Evolutionary conservation across 495 filamentous ascomycete species (phyloP).

Genomic region (Talaromyces stipitatus): DNA sequence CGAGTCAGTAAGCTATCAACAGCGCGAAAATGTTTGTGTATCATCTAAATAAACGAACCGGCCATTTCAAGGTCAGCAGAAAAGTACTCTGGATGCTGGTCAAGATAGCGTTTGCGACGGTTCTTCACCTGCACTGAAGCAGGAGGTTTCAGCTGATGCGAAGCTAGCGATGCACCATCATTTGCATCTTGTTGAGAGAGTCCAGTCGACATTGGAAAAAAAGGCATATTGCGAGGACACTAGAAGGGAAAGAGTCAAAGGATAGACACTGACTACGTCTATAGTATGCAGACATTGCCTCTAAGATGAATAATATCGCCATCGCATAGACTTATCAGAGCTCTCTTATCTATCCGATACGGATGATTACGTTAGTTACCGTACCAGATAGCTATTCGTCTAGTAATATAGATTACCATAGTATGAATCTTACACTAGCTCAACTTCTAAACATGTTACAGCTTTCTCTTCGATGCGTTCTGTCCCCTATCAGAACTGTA

Average conservation of each 20-base stretch:
- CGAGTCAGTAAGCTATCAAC: conserved; percentile 20
- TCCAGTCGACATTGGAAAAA: conserved; percentile 25
- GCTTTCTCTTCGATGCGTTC: not conserved
- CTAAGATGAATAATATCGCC: not conserved
- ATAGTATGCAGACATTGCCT: not conserved
- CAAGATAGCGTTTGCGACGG: conserved; percentile 56
- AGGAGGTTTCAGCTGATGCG: conserved; percentile 12
- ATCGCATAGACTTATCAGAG: not conserved
- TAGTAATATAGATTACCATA: not conserved
- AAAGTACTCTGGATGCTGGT: conserved; percentile 58
- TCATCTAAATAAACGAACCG: conserved; percentile 33
- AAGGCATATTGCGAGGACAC: conserved; percentile 25
- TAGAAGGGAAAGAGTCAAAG: not conserved
- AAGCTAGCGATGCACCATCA: not conserved
- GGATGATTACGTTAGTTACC: not conserved
- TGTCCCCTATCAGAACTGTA: not conserved
- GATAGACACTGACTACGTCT: not conserved
- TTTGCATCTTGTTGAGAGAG: conserved; percentile 1
- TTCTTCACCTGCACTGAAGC: conserved; percentile 46
- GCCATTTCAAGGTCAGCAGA: conserved; percentile 55
- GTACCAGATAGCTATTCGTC: not conserved
- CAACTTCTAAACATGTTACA: not conserved
- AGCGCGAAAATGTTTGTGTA: not conserved
- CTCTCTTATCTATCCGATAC: not conserved
- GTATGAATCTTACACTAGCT: not conserved